These are phyloP conservation scores for Fusarium paranaense DNA, from an alignment of 2,329 filamentous ascomycete species.

Conservation along the genomic window DNA sequence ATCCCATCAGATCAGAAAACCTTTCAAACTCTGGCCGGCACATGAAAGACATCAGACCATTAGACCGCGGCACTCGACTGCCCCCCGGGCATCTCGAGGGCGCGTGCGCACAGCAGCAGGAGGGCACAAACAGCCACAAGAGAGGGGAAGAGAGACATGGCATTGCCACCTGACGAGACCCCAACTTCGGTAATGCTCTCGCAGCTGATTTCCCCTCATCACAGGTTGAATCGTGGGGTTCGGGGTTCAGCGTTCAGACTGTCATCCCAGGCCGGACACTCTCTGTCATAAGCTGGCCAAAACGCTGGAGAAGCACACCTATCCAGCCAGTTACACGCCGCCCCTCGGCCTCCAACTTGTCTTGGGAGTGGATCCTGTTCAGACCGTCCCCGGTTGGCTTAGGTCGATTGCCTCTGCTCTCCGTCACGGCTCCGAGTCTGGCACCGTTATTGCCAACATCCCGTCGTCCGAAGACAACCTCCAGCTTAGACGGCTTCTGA, in stretches of 20 bases:
- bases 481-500: constrained; percentile 12
- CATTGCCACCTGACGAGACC: constrained; percentile 21
- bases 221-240: constrained; percentile 25
- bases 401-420: constrained; percentile 29
- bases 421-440: constrained; percentile 34
- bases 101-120: neutral
- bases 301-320: constrained; percentile 14
- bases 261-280: constrained; percentile 15
- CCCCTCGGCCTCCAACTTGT: constrained; percentile 31
- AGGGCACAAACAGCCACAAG: constrained; percentile 15
- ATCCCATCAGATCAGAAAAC: constrained; percentile 12
- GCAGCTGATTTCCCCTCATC: constrained; percentile 25
- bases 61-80: constrained; percentile 22
- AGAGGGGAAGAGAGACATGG: neutral
- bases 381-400: constrained; percentile 33
- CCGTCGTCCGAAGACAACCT: constrained; percentile 42
- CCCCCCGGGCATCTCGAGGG: neutral
- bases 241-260: constrained; percentile 10
- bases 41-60: constrained; percentile 28
- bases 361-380: constrained; percentile 35
- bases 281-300: constrained; percentile 22
- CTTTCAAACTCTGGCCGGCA: constrained; percentile 15
- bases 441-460: constrained; percentile 40
- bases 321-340: constrained; percentile 36
- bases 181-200: constrained; percentile 1